These are phyloP conservation scores for Adenanthera pavonina DNA, from an alignment of 306 rosid species.

Conservation along the genomic window DNA sequence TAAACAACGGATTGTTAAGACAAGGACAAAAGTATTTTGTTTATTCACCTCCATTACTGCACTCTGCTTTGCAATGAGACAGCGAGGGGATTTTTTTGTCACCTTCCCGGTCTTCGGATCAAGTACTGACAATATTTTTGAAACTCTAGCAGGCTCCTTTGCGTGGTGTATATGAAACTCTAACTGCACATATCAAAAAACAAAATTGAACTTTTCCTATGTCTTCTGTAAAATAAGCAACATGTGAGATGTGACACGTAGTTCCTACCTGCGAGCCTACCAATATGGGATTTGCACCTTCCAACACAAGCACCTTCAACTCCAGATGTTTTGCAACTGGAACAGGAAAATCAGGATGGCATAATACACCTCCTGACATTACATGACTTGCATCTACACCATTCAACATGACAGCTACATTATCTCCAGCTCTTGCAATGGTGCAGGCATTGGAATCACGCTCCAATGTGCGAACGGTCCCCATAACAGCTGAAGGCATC, in stretches of 20 bases:
- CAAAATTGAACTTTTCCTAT: slow-evolving; percentile 1
- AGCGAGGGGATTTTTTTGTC: slow-evolving; percentile 82
- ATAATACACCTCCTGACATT: slow-evolving; percentile 85
- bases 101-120: slow-evolving; percentile 91
- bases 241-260: background rate
- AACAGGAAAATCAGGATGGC: slow-evolving; percentile 95
- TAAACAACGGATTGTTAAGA: background rate
- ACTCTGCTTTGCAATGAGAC: slow-evolving; percentile 83
- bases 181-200: slow-evolving; percentile 56
- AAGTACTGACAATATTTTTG: slow-evolving; percentile 67
- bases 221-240: background rate
- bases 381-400: slow-evolving; percentile 75
- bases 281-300: slow-evolving; percentile 75
- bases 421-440: slow-evolving; percentile 94
- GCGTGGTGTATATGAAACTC: slow-evolving; percentile 92
- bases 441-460: slow-evolving; percentile 79
- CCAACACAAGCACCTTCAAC: slow-evolving; percentile 85
- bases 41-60: slow-evolving; percentile 86
- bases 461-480: slow-evolving; percentile 80
- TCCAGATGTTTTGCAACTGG: slow-evolving; percentile 76
- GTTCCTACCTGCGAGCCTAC: slow-evolving; percentile 84
- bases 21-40: background rate
- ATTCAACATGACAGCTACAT: slow-evolving; percentile 74
- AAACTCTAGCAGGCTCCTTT: slow-evolving; percentile 84
- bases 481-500: slow-evolving; percentile 86